These are phyloP conservation scores for Conticribra guillardii DNA, from an alignment of 108 stramenopile genomes.

Conservation along the genomic window DNA sequence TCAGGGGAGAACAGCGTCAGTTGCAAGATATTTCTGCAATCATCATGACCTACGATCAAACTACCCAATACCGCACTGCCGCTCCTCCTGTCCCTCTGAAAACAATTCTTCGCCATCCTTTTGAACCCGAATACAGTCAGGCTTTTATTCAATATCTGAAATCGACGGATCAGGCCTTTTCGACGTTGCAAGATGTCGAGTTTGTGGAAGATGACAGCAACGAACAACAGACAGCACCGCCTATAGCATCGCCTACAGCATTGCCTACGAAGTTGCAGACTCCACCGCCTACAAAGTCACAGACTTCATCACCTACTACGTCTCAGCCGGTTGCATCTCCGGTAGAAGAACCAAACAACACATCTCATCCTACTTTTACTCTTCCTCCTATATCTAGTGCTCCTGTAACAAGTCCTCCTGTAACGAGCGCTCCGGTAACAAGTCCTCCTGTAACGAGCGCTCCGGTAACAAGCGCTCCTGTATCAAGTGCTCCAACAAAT, in stretches of 20 bases:
- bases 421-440: constrained; percentile 9
- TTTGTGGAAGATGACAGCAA: constrained; percentile 22
- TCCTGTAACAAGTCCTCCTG: not conserved
- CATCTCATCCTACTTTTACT: too few relatives aligned
- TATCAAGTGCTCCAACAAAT: not conserved
- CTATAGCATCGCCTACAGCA: constrained; percentile 2
- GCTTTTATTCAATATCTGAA: constrained; percentile 36
- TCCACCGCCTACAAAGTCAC: not conserved
- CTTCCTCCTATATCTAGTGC: too few relatives aligned
- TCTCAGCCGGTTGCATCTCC: not conserved
- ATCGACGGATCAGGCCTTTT: constrained; percentile 20
- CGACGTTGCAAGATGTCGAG: constrained; percentile 14
- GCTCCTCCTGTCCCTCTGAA: constrained; percentile 26
- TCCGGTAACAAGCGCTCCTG: not conserved
- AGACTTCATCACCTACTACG: not conserved
- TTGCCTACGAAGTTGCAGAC: not conserved
- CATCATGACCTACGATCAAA: constrained; percentile 35
- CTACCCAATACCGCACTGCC: constrained; percentile 33
- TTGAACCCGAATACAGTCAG: constrained; percentile 11
- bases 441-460: constrained; percentile 2
- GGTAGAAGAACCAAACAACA: too few relatives aligned
- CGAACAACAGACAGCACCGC: not conserved
- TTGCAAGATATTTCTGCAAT: constrained; percentile 5
- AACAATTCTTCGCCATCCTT: constrained; percentile 37
- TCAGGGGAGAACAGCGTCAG: not conserved